These are phyloP conservation scores for Chalciporus pseudorubinellus DNA, from an alignment of 768 basidiomycete genomes.

Conservation along the genomic window DNA sequence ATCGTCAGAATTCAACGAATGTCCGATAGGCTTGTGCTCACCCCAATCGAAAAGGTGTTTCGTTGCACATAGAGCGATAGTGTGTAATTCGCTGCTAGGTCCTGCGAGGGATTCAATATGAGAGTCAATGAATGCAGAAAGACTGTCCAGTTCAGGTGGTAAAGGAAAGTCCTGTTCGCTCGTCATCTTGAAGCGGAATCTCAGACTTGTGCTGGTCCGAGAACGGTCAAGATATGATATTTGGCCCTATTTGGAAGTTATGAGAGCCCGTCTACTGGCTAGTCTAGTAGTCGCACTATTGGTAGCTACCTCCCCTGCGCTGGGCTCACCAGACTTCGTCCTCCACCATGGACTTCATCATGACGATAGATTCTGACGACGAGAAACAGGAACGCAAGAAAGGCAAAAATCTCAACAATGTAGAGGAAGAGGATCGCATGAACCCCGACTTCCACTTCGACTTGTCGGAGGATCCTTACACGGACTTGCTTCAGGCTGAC, in stretches of 20 bases:
- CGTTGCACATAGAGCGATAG: constrained; percentile 61
- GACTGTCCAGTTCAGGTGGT: constrained; percentile 43
- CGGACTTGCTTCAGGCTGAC: constrained; percentile 46
- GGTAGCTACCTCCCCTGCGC: no score
- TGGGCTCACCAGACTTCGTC: background rate
- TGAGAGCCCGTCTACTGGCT: background rate
- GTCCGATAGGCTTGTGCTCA: constrained; percentile 34
- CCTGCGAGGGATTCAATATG: constrained; percentile 54
- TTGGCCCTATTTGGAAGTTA: constrained; percentile 20
- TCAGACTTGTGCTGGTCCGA: no score
- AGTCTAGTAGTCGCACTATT: no score
- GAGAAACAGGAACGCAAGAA: constrained; percentile 44
- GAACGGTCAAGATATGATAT: constrained; percentile 1
- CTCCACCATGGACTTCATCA: constrained; percentile 58
- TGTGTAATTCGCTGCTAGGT: constrained; percentile 51
- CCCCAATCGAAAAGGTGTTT: constrained; percentile 78
- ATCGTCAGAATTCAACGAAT: constrained; percentile 1
- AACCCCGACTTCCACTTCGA: constrained; percentile 87
- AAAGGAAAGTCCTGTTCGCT: constrained; percentile 20
- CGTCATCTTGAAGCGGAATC: constrained; percentile 8
- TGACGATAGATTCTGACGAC: constrained; percentile 81
- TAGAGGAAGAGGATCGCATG: constrained; percentile 57
- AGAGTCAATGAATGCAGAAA: constrained; percentile 56
- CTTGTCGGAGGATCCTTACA: constrained; percentile 65
- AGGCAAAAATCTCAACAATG: constrained; percentile 24